Percentiles rank a stretch among this genome's conserved stretches.
Evolutionary conservation across 805 yeast genomes (phyloP).

Genomic region (Kodamaea sagamina): DNA sequence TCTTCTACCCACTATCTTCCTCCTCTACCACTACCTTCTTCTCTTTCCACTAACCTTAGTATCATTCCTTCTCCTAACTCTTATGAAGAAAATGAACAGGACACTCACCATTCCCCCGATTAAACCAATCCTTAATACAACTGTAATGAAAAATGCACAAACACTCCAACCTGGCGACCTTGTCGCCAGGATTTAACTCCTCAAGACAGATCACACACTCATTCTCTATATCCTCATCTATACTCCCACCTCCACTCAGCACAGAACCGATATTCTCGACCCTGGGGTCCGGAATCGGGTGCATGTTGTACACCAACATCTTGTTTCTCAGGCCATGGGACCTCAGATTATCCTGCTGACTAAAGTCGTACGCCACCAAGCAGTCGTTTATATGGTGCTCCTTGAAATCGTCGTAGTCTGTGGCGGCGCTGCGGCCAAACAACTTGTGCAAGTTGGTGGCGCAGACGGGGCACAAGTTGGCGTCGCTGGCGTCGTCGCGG

Average conservation of each 20-base stretch:
- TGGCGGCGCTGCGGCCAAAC: slow-evolving; percentile 21
- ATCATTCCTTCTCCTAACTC: no score
- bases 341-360: slow-evolving; percentile 52
- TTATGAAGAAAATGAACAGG: slow-evolving; percentile 67
- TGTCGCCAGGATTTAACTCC: slow-evolving; percentile 80
- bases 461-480: slow-evolving; percentile 44
- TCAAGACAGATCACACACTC: slow-evolving; percentile 97
- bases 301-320: slow-evolving; percentile 77
- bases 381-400: slow-evolving; percentile 76
- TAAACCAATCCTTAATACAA: slow-evolving; percentile 91
- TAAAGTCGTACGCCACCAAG: slow-evolving; percentile 67
- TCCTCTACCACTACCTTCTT: no score
- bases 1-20: no score
- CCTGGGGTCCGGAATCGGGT: slow-evolving; percentile 46
- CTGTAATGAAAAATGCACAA: slow-evolving; percentile 89
- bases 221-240: slow-evolving; percentile 43
- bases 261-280: slow-evolving; percentile 29
- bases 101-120: slow-evolving; percentile 82
- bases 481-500: slow-evolving; percentile 31
- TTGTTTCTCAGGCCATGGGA: slow-evolving; percentile 58
- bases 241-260: slow-evolving; percentile 21
- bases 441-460: slow-evolving; percentile 31
- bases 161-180: slow-evolving; percentile 90
- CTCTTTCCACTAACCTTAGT: no score
- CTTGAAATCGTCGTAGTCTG: slow-evolving; percentile 41